Base-by-base conservation (phyloP, 495 filamentous ascomycete genomes). In the Glarea lozoyensis region DNA sequence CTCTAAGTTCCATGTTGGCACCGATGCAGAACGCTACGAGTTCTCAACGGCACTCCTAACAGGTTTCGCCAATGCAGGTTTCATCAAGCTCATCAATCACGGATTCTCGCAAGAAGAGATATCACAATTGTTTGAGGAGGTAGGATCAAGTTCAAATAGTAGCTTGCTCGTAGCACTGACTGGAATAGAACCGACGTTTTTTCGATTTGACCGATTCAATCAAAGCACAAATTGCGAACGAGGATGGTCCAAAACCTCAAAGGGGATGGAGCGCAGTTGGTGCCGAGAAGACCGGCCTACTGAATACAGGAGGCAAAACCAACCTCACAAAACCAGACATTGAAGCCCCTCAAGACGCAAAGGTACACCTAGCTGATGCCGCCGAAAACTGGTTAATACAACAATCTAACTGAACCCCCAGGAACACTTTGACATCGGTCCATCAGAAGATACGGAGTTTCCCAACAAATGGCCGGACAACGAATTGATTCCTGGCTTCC, bases 381-480 rank as follows among this genome's bases (percentile, higher is more conserved):
- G 7, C 25, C 25, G n/a, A 29, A n/a, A 29, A n/a, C n/a, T 29
- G n/a, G 25, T 29, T 29, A 7, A n/a, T n/a, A 29, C 25, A 29
- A 29, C 25, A 29, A 29, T 29, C 25, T 29, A 29, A 29, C n/a
- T 29, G 25, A 29, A 29, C n/a, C 25, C 25, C n/a, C 25, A 29
- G 25, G 40, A 36, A 17, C 10, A 17, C 16, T 36, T 36, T 36
- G 33, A 17, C 16, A 11, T 11, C 45, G 79, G 79, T 12, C 79
- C 72, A 44, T 67, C 76, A 21, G 49, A 66, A 3, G 69, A 75
- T 41, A 15, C 51, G 5, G 37, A 49, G 13, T 73, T 80, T 46
- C 75, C 75, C 6, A 84, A 83, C 42, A 68, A 79, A 49, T 83
- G 78, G 78, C 56, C 75, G 7, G 71, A 73, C 2, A 67, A 79